Base-by-base conservation (phyloP, 352 stramenopile genomes). In the Phytopythium delawarense region DNA sequence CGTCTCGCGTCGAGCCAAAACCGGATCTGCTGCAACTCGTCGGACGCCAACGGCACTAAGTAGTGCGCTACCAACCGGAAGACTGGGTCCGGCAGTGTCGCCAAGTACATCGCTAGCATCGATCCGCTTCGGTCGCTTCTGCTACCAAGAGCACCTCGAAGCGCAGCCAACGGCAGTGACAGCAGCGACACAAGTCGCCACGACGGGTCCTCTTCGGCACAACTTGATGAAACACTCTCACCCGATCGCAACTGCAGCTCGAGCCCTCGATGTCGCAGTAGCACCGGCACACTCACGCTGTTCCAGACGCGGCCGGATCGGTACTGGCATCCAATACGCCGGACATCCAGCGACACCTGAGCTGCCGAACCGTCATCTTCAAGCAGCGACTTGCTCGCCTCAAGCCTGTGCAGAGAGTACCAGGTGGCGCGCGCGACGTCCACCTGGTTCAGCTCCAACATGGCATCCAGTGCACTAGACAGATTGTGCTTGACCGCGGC, bases 301-400 rank as follows among this genome's bases (percentile, higher is more conserved):
- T 64, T 48, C 64, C 68, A 75, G 9, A 67, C 34, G 6, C 61
- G 60, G 32, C 71, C 68, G 23, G 40, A 53, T 49, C 68, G 61
- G 60, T 75, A 57, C 13, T 64, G 20, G 16, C 52, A 32, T 39
- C 63, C 68, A 54, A 75, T 68, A 1, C 8, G 23, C 15, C 20
- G 12, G 18, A 60, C 20, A 3, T 60, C 25, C 6, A 2, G 15
- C 12, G 25, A 37, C 25, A 54, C 25, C 11, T 30, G 45, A 4
- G 13, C 25, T 18, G 13, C 25, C 13, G 49, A 7, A 16, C 11
- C 28, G 44, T 1, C 13, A 25, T 59, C 21, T 51, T 20, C 34
- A 40, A 15, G 11, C 55, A 20, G 2, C 18, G 18, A 48, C 23
- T 15, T 7, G 15, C 39, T 49, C 21, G 50, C 18, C 15, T 53